Evolutionary conservation across 192 early-diverging fungal genomes (phyloP).

Genomic region (Backusella sp.): DNA sequence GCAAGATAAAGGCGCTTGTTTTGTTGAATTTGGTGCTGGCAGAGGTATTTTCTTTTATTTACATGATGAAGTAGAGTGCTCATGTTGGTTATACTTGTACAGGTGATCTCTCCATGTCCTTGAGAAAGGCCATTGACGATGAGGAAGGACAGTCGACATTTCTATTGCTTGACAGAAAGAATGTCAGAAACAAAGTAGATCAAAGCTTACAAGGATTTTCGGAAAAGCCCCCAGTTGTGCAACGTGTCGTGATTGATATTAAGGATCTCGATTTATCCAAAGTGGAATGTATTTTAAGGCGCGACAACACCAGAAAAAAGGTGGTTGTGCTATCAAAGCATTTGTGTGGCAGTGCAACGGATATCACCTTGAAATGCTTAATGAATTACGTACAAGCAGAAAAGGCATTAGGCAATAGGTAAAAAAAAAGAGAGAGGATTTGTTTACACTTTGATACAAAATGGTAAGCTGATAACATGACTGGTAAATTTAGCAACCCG

Average conservation of each 20-base stretch:
- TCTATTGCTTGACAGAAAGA: constrained; percentile 76
- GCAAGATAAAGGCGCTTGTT: constrained; percentile 49
- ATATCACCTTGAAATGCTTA: constrained; percentile 78
- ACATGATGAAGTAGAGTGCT: background rate
- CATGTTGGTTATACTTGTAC: background rate
- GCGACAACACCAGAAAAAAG: constrained; percentile 36
- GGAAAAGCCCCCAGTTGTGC: constrained; percentile 44
- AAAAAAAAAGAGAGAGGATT: background rate
- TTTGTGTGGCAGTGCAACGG: constrained; percentile 88
- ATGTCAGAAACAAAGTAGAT: constrained; percentile 74
- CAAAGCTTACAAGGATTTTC: constrained; percentile 34
- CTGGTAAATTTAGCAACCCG: constrained; percentile 24
- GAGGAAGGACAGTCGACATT: constrained; percentile 42
- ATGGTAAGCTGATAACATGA: background rate
- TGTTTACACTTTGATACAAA: background rate
- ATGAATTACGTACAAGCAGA: constrained; percentile 48
- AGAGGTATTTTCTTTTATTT: constrained; percentile 45
- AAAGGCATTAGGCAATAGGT: constrained; percentile 27
- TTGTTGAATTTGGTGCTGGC: constrained; percentile 82
- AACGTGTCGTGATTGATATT: constrained; percentile 76
- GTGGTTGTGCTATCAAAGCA: constrained; percentile 86
- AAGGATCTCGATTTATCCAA: constrained; percentile 78
- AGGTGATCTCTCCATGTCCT: constrained; percentile 49
- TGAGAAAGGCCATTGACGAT: constrained; percentile 45
- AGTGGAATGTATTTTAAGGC: constrained; percentile 38